phyloP scores from a whole-genome alignment of 441 rosid genomes.

The Adansonia grandidieri region DNA sequence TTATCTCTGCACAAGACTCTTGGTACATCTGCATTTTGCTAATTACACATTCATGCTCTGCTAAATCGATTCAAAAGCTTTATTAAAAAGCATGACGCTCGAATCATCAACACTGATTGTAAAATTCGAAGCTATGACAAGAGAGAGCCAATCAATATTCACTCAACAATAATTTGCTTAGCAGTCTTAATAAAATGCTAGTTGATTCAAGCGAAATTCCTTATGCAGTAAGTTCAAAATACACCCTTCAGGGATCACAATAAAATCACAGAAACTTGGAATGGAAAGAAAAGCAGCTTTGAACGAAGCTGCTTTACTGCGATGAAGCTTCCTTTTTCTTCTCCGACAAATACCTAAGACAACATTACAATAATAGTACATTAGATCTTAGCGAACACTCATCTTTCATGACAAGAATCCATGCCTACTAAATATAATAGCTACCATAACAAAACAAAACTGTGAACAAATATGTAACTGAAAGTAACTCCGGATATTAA shows the following conservation, averaged over 20 bases:
- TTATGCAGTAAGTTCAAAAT: not conserved
- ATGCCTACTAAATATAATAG: not conserved
- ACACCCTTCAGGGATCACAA: conserved; percentile 19
- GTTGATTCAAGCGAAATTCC: conserved; percentile 1
- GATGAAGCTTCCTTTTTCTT: conserved; percentile 42
- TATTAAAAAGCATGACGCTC: not conserved
- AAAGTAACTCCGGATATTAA: not conserved
- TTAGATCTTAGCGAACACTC: not conserved
- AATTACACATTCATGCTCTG: not conserved
- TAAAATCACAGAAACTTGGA: conserved; percentile 1
- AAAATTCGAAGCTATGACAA: not conserved
- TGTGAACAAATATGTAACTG: not conserved
- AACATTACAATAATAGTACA: not conserved
- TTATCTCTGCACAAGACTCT: not conserved
- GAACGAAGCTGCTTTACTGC: conserved; percentile 26
- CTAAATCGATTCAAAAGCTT: not conserved
- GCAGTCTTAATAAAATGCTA: not conserved
- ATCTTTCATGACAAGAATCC: not conserved
- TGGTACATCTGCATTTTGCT: not conserved
- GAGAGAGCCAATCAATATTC: not conserved
- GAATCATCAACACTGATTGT: not conserved
- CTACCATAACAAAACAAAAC: not conserved
- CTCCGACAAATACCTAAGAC: conserved; percentile 49
- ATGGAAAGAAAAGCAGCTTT: not conserved
- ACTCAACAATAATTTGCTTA: not conserved